phyloP scores from a whole-genome alignment of 495 filamentous ascomycete genomes.

The Staphylotrichum longicolle region DNA sequence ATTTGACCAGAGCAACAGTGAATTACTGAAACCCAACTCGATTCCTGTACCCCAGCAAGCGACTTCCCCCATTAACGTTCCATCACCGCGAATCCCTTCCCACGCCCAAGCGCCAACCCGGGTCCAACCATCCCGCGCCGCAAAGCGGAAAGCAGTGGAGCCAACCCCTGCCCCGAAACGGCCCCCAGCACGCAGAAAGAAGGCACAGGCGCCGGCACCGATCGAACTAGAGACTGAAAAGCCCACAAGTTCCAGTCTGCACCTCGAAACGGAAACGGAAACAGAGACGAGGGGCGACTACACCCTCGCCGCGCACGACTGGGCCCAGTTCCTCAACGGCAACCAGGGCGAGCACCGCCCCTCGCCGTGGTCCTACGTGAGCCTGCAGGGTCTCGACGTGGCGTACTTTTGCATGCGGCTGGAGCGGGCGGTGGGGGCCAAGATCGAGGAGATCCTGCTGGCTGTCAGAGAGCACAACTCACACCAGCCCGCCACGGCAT shows the following conservation, averaged over 20 bases:
- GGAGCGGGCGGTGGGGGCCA: not conserved
- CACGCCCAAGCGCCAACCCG: slow-evolving; percentile 20
- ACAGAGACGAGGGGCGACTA: slow-evolving; percentile 25
- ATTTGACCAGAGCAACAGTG: no score
- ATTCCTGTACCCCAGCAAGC: no score
- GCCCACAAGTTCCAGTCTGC: not conserved
- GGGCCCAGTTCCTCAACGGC: slow-evolving; percentile 7
- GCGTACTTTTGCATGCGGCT: slow-evolving; percentile 22
- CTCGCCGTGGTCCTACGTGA: not conserved
- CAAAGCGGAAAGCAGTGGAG: slow-evolving; percentile 25
- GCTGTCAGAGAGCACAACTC: not conserved
- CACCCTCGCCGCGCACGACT: slow-evolving; percentile 17
- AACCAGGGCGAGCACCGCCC: not conserved
- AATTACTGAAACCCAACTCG: no score
- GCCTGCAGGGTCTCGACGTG: slow-evolving; percentile 12
- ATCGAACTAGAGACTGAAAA: not conserved
- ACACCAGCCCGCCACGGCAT: no score
- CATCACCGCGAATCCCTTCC: not conserved
- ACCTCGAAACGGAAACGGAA: not conserved
- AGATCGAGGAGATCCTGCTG: slow-evolving; percentile 2
- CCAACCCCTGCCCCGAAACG: not conserved
- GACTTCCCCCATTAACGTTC: not conserved
- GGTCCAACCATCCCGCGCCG: slow-evolving; percentile 28
- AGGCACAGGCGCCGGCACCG: not conserved
- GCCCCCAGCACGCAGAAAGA: slow-evolving; percentile 2